Base-by-base conservation (phyloP, 2,329 filamentous ascomycete genomes). In the Knoxdaviesia capensis region DNA sequence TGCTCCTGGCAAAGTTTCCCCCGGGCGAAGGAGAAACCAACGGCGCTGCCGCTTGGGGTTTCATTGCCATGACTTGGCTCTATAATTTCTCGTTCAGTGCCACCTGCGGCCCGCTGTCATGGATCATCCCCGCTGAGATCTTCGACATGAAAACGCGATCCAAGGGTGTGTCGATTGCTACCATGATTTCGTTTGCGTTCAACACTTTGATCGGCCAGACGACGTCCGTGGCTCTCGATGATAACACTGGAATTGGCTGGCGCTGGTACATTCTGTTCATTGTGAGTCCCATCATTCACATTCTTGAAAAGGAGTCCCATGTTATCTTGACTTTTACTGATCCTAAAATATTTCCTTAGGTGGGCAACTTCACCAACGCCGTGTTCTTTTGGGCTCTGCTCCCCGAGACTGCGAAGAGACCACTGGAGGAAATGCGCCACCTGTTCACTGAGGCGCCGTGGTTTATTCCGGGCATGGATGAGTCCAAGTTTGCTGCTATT, bases 11-110 rank as follows among this genome's bases (percentile, higher is more conserved):
- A 37, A 50, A 57, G 31, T 86, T 77, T 56, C 80, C 80, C 1
- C 79, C 1, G 0, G 47, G 47, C 2, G 39, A 43, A 0, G 45
- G 38, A 10, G 6, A 5, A 20, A 41, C 39, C 31, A 43, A 34
- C 9, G 58, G 58, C 36, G 60, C 63, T 5, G 77, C 77, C 1
- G 66, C 68, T 6, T 83, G 78, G 77, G 79, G 73, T 1, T 88
- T 87, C 57, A 87, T 87, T 46, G 52, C 46, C 36, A 66, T 72
- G 50, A 87, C 80, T 1, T 87, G 81, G 81, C 54, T 82, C 1
- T 87, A 83, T 65, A 86, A 87, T 59, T 80, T 85, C 61, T 77
- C 68, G 36, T 86, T 84, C 64, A 77, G 69, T 4, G 68, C 69
- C 33, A 79, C 77, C 2, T 81, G 77, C 45, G 80, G 80, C 28